phyloP scores from a whole-genome alignment of 306 rosid species.

The Prunus campanulata region DNA sequence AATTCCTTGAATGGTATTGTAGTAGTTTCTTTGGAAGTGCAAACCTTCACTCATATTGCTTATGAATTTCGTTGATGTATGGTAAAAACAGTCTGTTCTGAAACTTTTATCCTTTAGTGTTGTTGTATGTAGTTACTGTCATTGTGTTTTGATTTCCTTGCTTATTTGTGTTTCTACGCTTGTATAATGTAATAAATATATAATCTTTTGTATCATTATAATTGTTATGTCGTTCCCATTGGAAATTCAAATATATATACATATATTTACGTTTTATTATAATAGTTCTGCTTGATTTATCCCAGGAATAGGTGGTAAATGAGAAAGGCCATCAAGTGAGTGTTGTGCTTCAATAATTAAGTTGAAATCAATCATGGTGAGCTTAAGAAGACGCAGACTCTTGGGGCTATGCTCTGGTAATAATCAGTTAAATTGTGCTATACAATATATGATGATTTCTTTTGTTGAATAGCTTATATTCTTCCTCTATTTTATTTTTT shows the following conservation, averaged over 20 bases:
- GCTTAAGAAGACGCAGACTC: constrained; percentile 95
- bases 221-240: not conserved
- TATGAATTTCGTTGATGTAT: not conserved
- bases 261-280: constrained; percentile 7
- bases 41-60: not conserved
- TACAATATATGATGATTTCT: not conserved
- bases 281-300: constrained; percentile 16
- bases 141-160: not conserved
- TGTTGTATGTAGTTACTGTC: not conserved
- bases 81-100: not conserved
- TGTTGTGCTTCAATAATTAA: constrained; percentile 26
- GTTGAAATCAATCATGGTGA: constrained; percentile 62
- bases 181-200: not conserved
- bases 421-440: constrained; percentile 4
- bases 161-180: not conserved
- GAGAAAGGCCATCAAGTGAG: constrained; percentile 21
- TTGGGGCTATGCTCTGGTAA: constrained; percentile 87
- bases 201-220: not conserved
- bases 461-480: not conserved
- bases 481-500: not conserved
- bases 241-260: constrained; percentile 5
- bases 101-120: not conserved
- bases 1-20: not conserved
- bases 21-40: not conserved
- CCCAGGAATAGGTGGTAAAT: constrained; percentile 19